A percentile compares a stretch with the other conserved stretches of the same genome.
These are phyloP conservation scores for Nymphaea thermarum DNA, from an alignment of 164 flowering plant species.

Conservation along the genomic window DNA sequence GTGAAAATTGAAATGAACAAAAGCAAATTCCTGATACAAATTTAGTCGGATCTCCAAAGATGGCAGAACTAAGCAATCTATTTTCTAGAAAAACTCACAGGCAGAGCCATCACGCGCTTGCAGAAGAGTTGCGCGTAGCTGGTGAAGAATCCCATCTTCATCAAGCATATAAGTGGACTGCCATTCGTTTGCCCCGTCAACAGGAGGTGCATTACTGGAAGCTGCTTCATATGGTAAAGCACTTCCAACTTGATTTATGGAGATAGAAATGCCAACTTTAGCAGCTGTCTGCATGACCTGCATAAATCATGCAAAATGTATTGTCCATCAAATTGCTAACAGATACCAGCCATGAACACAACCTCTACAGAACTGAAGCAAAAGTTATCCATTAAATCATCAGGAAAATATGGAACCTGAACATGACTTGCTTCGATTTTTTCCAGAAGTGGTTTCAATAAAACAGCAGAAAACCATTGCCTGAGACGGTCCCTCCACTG, in stretches of 20 bases:
- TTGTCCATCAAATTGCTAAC: no score
- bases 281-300: slow-evolving; percentile 88
- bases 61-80: not conserved
- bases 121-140: slow-evolving; percentile 62
- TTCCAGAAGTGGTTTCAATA: slow-evolving; percentile 67
- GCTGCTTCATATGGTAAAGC: slow-evolving; percentile 24
- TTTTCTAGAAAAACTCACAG: slow-evolving; percentile 22
- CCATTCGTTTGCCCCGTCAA: slow-evolving; percentile 74
- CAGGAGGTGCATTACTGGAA: slow-evolving; percentile 33
- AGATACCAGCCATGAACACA: no score
- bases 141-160: slow-evolving; percentile 86
- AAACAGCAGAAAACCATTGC: slow-evolving; percentile 86
- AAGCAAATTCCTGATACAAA: not conserved
- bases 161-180: slow-evolving; percentile 54
- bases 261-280: slow-evolving; percentile 59
- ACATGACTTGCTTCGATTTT: slow-evolving; percentile 80
- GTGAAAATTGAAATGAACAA: not conserved
- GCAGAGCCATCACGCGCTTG: slow-evolving; percentile 63
- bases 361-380: not conserved
- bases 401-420: slow-evolving; percentile 35
- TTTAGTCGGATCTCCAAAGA: no score
- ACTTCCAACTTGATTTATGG: slow-evolving; percentile 68
- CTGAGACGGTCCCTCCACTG: slow-evolving; percentile 87
- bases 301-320: slow-evolving; percentile 2
- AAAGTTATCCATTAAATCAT: not conserved